Evolutionary conservation across 202 grass and related monocot species (phyloP).

Genomic region (Bolboschoenoplectus hybrid): DNA sequence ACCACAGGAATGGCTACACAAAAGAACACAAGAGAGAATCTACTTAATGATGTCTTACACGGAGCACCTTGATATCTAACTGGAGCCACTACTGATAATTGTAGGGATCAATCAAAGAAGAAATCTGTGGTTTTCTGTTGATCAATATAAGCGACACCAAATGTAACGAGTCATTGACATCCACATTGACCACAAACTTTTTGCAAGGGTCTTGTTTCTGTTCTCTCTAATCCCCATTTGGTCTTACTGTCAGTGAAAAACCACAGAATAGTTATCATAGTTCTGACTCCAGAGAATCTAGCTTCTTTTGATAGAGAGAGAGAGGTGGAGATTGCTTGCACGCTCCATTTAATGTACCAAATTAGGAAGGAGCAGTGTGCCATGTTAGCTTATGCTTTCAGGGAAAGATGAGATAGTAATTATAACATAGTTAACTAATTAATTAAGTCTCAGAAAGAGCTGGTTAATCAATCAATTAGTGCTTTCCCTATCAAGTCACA

Average conservation of each 20-base stretch:
- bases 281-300: neutral
- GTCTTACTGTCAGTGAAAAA: neutral
- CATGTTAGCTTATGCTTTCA: slow-evolving; percentile 30
- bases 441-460: neutral
- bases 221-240: no score
- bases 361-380: neutral
- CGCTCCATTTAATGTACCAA: slow-evolving; percentile 14
- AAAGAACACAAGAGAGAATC: neutral
- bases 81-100: neutral
- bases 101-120: neutral
- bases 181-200: neutral
- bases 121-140: neutral
- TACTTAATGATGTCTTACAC: slow-evolving; percentile 1
- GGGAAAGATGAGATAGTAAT: slow-evolving; percentile 4
- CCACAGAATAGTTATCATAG: neutral
- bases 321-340: slow-evolving; percentile 27
- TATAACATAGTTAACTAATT: neutral
- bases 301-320: neutral
- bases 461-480: neutral
- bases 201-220: no score
- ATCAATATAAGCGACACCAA: neutral
- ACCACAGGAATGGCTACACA: neutral
- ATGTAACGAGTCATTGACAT: neutral
- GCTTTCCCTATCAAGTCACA: neutral
- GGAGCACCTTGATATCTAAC: slow-evolving; percentile 7